Conservation (phyloP, 257 asterid species). For the Apocynum venetum region DNA sequence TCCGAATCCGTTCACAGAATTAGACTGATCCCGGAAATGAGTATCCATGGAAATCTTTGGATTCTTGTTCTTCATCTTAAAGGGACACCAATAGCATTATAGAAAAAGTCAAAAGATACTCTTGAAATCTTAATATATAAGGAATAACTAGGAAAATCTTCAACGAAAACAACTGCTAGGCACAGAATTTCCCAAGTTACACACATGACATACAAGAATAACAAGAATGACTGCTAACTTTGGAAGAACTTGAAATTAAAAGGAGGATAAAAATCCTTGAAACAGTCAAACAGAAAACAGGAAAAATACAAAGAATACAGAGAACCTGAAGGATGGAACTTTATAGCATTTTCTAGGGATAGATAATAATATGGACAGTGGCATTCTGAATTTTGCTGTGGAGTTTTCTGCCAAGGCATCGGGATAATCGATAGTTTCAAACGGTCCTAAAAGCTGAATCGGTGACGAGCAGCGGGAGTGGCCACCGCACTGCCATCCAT, state of each 20-base stretch:
- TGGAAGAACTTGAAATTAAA: conserved; percentile 3
- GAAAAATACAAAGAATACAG: not conserved
- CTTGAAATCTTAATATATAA: too few species aligned
- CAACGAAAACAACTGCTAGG: not conserved
- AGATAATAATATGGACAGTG: not conserved
- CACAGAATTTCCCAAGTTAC: not conserved
- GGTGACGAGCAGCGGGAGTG: not conserved
- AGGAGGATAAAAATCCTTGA: not conserved
- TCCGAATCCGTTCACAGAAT: not conserved
- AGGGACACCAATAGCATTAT: not conserved
- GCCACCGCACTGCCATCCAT: not conserved
- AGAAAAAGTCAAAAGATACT: not conserved
- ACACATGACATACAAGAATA: not conserved
- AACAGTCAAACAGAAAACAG: not conserved
- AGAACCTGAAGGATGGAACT: not conserved
- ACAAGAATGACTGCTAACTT: not conserved
- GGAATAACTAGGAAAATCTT: not conserved
- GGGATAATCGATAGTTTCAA: not conserved
- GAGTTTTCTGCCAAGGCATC: too few species aligned
- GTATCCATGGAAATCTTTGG: not conserved
- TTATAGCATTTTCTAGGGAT: too few species aligned
- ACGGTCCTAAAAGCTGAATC: not conserved
- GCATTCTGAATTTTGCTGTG: too few species aligned
- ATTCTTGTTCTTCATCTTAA: not conserved
- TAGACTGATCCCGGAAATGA: not conserved